These are phyloP conservation scores for Pseudozyma sp. DNA, from an alignment of 1,284 basidiomycete species.

Conservation along the genomic window DNA sequence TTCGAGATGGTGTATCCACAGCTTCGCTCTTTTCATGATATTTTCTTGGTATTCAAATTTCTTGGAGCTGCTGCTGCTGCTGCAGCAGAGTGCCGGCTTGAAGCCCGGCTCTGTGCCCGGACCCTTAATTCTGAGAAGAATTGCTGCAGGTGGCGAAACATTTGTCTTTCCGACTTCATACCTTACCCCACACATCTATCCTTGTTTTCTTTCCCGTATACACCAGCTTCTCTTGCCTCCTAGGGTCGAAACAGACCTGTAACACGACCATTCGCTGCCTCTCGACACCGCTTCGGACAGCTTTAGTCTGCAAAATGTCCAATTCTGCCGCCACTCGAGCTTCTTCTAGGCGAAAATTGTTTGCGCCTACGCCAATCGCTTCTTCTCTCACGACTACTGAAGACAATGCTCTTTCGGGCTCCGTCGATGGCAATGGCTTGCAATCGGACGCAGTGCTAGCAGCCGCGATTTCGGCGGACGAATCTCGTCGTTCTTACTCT, in stretches of 20 bases:
- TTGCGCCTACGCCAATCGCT: constrained; percentile 35
- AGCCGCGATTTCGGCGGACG: constrained; percentile 16
- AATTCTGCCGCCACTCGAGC: not conserved
- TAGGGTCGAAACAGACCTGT: not conserved
- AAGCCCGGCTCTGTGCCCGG: not conserved
- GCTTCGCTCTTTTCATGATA: too few species aligned
- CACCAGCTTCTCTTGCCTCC: not conserved
- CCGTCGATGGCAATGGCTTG: not conserved
- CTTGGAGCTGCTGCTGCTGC: not conserved
- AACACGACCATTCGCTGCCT: not conserved
- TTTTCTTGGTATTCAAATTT: not conserved
- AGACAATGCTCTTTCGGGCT: too few species aligned
- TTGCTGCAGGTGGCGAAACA: not conserved
- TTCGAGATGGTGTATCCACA: not conserved
- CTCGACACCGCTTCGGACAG: not conserved
- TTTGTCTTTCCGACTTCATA: not conserved
- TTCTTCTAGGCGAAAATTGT: constrained; percentile 37
- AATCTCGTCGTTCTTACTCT: constrained; percentile 28
- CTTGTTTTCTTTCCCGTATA: not conserved
- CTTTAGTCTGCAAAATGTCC: constrained; percentile 8
- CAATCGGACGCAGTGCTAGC: constrained; percentile 28
- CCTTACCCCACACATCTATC: not conserved
- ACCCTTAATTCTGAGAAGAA: constrained; percentile 9
- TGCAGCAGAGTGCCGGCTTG: constrained; percentile 12
- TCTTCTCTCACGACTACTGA: not conserved